These are phyloP conservation scores for Condylostoma magnum DNA, from an alignment of 169 alveolate genomes.

Conservation along the genomic window DNA sequence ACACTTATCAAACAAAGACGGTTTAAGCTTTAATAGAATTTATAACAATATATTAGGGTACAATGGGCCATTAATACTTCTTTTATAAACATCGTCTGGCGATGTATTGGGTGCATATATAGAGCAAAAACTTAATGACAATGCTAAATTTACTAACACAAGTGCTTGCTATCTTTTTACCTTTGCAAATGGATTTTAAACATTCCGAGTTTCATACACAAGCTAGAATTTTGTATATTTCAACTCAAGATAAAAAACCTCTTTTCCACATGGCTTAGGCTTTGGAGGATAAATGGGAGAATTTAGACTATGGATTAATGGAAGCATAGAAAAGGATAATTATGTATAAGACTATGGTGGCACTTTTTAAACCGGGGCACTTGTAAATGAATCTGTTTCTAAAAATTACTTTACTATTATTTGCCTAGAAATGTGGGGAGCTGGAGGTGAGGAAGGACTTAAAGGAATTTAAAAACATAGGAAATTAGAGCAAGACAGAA, in stretches of 20 bases:
- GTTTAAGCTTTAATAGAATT: slow-evolving; percentile 13
- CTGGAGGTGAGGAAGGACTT: slow-evolving; percentile 25
- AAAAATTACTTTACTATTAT: neutral
- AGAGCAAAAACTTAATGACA: slow-evolving; percentile 9
- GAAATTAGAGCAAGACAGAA: neutral
- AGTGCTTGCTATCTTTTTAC: slow-evolving; percentile 24
- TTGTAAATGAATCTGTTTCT: neutral
- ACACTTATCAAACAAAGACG: slow-evolving; percentile 5
- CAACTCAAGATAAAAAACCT: neutral
- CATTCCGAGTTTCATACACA: neutral
- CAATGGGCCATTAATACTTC: slow-evolving; percentile 14
- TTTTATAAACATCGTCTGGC: neutral
- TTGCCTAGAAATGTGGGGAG: slow-evolving; percentile 23
- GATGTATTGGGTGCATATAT: slow-evolving; percentile 17
- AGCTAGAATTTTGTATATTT: slow-evolving; percentile 14
- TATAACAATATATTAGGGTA: slow-evolving; percentile 1
- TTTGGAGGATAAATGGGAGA: slow-evolving; percentile 14
- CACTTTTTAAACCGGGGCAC: slow-evolving; percentile 1
- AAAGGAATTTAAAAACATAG: neutral
- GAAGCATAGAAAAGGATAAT: neutral
- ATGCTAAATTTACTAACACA: neutral
- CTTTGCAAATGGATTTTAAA: neutral
- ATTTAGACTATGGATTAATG: slow-evolving; percentile 15
- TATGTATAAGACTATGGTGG: neutral
- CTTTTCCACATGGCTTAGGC: slow-evolving; percentile 22